Conservation (phyloP, 2,329 filamentous ascomycete species). For the Botryosphaeria dothidea region DNA sequence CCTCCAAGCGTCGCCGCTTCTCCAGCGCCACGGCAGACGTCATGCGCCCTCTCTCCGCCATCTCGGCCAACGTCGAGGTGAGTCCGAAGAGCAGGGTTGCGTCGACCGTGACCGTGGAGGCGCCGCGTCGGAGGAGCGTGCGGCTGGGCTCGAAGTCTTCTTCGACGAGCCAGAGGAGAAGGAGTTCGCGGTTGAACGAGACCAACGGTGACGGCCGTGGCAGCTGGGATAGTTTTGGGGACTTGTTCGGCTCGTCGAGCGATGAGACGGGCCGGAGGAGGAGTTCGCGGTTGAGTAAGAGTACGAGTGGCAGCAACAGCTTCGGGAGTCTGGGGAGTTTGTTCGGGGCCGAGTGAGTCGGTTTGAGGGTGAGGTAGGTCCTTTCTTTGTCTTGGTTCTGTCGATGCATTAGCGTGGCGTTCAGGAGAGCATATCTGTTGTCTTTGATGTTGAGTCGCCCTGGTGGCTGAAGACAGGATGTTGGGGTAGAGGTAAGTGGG, state of each 20-base stretch:
- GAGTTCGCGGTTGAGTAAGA: not conserved
- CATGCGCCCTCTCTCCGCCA: not conserved
- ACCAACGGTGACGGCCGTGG: slow-evolving; percentile 34
- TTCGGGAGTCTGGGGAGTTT: not conserved
- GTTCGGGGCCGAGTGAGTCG: not conserved
- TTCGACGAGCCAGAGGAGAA: not conserved
- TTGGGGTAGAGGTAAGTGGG: too few species aligned
- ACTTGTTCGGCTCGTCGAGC: too few species aligned
- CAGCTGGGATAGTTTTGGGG: not conserved
- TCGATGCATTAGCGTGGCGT: too few species aligned
- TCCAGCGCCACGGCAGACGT: not conserved
- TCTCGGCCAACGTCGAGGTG: not conserved
- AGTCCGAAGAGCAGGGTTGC: not conserved
- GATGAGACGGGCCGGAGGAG: too few species aligned
- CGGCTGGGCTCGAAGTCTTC: not conserved
- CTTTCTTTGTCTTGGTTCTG: too few species aligned
- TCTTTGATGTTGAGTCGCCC: too few species aligned
- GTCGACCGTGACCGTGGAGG: not conserved
- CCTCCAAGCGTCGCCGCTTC: not conserved
- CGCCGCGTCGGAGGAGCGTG: not conserved
- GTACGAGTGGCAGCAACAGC: not conserved
- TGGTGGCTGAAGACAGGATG: too few species aligned
- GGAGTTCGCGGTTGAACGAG: not conserved
- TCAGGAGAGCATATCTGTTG: too few species aligned
- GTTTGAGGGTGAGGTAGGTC: too few species aligned